Percentiles rank a stretch among this genome's conserved stretches.
Conservation (phyloP, 2,329 filamentous ascomycete genomes). For the Fusarium ambrosium region DNA sequence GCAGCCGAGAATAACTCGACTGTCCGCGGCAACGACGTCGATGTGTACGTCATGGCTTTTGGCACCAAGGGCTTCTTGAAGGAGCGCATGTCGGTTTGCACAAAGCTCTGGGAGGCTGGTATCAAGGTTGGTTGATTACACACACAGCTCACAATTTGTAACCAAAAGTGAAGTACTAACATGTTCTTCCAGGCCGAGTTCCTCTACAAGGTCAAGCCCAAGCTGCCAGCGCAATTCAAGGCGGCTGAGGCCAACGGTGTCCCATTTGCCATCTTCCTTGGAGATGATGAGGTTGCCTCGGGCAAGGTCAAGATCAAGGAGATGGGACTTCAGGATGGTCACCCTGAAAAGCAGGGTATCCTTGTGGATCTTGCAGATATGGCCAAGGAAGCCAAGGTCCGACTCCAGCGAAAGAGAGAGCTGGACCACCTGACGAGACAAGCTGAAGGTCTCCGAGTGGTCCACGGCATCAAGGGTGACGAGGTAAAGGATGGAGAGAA, state of each 20-base stretch:
- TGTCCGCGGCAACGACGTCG: conserved; percentile 75
- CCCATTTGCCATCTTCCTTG: conserved; percentile 89
- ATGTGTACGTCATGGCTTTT: conserved; percentile 96
- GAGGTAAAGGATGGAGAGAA: conserved; percentile 29
- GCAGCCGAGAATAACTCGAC: conserved; percentile 71
- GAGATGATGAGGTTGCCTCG: conserved; percentile 86
- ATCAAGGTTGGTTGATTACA: conserved; percentile 73
- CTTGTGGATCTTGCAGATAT: conserved; percentile 76
- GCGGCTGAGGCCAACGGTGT: conserved; percentile 83
- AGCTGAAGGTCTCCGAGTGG: conserved; percentile 61
- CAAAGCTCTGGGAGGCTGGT: conserved; percentile 85
- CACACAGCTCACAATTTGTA: neutral
- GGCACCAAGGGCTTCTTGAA: conserved; percentile 83
- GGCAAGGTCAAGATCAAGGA: conserved; percentile 91
- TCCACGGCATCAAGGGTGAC: conserved; percentile 60
- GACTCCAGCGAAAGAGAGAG: conserved; percentile 58
- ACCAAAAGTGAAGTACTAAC: conserved; percentile 40
- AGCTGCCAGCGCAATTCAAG: conserved; percentile 91
- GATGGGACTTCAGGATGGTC: conserved; percentile 79
- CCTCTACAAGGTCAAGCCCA: conserved; percentile 90
- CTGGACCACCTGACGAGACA: conserved; percentile 59
- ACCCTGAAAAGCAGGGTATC: conserved; percentile 92
- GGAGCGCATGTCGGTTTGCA: conserved; percentile 86
- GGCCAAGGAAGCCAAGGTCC: conserved; percentile 71
- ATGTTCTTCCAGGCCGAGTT: conserved; percentile 77